Evolutionary conservation across 2,329 filamentous ascomycete species (phyloP).

Genomic region (Amauroascus verrucosus): DNA sequence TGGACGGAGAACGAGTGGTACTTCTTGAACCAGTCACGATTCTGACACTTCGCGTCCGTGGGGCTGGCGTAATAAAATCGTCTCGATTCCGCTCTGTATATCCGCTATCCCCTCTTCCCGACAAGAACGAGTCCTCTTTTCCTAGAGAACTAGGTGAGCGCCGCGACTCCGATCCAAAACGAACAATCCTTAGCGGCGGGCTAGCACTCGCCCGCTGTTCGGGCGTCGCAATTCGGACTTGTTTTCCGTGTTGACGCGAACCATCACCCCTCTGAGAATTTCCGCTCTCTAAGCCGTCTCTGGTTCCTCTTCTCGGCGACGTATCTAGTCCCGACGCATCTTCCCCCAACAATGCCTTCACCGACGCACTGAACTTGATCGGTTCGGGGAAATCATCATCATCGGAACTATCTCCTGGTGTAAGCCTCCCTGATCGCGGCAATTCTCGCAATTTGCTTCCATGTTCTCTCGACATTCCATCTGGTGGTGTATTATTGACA

Average conservation of each 20-base stretch:
- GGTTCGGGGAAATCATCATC: conserved; percentile 88
- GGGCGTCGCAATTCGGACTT: conserved; percentile 30
- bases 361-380: conserved; percentile 87
- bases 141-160: conserved; percentile 22
- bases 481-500: conserved; percentile 26
- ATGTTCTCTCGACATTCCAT: conserved; percentile 16
- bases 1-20: conserved; percentile 31
- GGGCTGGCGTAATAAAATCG: conserved; percentile 40
- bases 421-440: conserved; percentile 16
- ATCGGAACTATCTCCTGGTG: conserved; percentile 65
- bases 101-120: conserved; percentile 27
- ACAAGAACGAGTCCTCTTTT: conserved; percentile 32
- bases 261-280: background rate
- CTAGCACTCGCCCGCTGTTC: conserved; percentile 20
- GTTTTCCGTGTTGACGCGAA: conserved; percentile 21
- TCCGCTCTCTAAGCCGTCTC: conserved; percentile 14
- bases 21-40: conserved; percentile 33
- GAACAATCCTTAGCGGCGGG: conserved; percentile 34
- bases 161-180: conserved; percentile 27
- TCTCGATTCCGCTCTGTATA: conserved; percentile 10
- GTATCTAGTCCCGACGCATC: conserved; percentile 47
- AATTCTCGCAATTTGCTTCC: conserved; percentile 3
- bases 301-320: conserved; percentile 35
- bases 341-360: conserved; percentile 65
- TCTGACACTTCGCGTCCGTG: conserved; percentile 35